Evolutionary conservation across 108 stramenopile species (phyloP), one percentile per base, ranked within the genome.

Genomic region (Discostella pseudostelligera): DNA sequence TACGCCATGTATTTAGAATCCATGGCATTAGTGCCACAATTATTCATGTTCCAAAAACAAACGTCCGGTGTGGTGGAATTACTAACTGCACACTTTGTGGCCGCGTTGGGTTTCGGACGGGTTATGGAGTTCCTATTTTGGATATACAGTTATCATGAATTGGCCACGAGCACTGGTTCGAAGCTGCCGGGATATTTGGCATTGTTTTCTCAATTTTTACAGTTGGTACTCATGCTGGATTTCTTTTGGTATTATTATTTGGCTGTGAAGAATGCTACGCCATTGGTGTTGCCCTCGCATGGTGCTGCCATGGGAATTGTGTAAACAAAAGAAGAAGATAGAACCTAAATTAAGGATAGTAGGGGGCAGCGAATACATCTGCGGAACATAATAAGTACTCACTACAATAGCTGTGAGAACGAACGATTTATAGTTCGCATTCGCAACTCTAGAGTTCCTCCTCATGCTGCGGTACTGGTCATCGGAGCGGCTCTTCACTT

Each of bases 1-100:
- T 96, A 94, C 61, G 95, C 97, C 36, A 98, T 98, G 95, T 99
- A 98, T 70, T 69, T 98, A 68, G 99, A 99, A 83, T 93, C 93
- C 2, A 79, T 92, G 16, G 96, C 99, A 2, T 60, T 98, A 49
- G 74, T 98, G 36, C 99, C 99, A 3, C 99, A 99, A 81, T 81
- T 98, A 25, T 98, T 85, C 93, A 96, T 98, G 96, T 97, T 99
- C 78, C 99, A 98, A 79, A 96, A 94, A 64, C 92, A 95, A 68
- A 59, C 79, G 37, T 81, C 84, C 20, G 86, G 84, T 29, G 86
- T 87, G 3, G 88, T 93, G 16, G 86, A 95, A 59, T 67, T 89
- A 7, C 79, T 97, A 48, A 93, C 95, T 3, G 92, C 89, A 17
- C 96, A 98, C 80, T 96, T 93, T 67, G 94, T 96, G 11, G 95